These are phyloP conservation scores for Venturia nashicola DNA, from an alignment of 2,329 filamentous ascomycete species.

Conservation along the genomic window DNA sequence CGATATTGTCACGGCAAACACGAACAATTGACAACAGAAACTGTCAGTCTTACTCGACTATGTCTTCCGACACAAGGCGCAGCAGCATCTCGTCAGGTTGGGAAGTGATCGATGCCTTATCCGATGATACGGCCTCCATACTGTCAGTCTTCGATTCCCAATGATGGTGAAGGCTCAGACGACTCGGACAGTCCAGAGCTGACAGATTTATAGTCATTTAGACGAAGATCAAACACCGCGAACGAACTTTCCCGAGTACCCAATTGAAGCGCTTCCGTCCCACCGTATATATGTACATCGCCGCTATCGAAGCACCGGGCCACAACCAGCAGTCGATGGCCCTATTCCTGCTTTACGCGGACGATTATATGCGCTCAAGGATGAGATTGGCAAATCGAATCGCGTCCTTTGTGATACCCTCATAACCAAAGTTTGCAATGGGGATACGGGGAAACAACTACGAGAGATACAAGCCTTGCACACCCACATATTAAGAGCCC, in stretches of 20 bases:
- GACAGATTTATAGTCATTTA: neutral
- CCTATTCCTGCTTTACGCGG: neutral
- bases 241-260: neutral
- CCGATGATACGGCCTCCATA: neutral
- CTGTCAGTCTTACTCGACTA: neutral
- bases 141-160: neutral
- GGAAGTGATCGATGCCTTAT: neutral
- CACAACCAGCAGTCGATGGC: neutral
- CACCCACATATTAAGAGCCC: neutral
- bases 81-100: neutral
- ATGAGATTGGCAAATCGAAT: neutral
- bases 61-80: neutral
- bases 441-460: neutral
- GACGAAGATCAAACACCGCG: neutral
- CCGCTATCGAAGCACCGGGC: neutral
- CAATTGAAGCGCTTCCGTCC: neutral
- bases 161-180: neutral
- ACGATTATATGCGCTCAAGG: slow-evolving; percentile 2
- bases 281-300: neutral
- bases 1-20: neutral
- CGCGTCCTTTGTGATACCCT: neutral
- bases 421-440: neutral
- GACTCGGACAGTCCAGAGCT: neutral
- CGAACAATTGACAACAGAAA: neutral
- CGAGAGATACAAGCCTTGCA: neutral